Conservation (phyloP, 2,329 filamentous ascomycete species). For the Beauveria varroae region DNA sequence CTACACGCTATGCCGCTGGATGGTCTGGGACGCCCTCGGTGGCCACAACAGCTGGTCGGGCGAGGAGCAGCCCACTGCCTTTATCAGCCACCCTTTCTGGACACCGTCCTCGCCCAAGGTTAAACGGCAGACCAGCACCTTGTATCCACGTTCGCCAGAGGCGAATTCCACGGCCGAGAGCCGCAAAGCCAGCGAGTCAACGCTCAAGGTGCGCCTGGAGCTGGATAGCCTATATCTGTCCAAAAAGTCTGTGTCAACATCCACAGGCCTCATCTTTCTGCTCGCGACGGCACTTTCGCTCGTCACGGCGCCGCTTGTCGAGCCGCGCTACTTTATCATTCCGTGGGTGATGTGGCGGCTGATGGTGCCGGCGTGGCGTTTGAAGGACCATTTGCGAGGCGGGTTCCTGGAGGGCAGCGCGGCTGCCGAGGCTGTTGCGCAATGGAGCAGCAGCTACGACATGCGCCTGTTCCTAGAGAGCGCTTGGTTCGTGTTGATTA, state of each 20-base stretch:
- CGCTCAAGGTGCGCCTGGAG: slow-evolving; percentile 16
- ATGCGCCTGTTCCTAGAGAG: slow-evolving; percentile 54
- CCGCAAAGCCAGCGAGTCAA: slow-evolving; percentile 1
- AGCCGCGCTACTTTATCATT: slow-evolving; percentile 92
- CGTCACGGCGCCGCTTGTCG: slow-evolving; percentile 82
- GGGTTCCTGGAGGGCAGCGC: background rate
- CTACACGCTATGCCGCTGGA: slow-evolving; percentile 65
- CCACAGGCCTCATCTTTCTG: slow-evolving; percentile 51
- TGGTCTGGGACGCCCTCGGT: slow-evolving; percentile 57
- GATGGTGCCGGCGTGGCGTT: slow-evolving; percentile 53
- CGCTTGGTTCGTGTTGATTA: slow-evolving; percentile 59
- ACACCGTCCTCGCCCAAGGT: slow-evolving; percentile 3
- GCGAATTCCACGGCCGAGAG: background rate
- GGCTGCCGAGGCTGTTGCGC: background rate
- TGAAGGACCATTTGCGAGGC: background rate
- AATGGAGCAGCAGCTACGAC: slow-evolving; percentile 25
- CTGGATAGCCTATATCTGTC: slow-evolving; percentile 22
- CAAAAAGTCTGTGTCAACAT: slow-evolving; percentile 32
- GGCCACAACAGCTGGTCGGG: slow-evolving; percentile 25
- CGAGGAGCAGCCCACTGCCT: slow-evolving; percentile 14
- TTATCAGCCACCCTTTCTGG: slow-evolving; percentile 23
- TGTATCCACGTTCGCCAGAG: slow-evolving; percentile 10
- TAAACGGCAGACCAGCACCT: background rate
- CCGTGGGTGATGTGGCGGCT: slow-evolving; percentile 92
- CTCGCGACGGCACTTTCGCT: slow-evolving; percentile 69